Conservation (phyloP, 495 filamentous ascomycete genomes). For the Penicillium silybi region DNA sequence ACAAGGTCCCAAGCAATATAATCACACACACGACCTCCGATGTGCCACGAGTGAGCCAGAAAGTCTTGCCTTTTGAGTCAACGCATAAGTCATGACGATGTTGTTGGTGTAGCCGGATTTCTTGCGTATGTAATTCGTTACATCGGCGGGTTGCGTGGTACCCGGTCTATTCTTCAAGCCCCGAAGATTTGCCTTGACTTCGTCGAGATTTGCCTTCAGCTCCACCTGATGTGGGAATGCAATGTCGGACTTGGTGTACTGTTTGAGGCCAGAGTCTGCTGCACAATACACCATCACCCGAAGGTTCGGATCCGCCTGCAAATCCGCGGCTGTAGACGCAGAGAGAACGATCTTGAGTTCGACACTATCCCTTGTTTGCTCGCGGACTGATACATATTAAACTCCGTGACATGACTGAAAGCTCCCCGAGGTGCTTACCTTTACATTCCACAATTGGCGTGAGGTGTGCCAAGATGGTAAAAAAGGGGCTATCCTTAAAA, state of each 20-base stretch:
- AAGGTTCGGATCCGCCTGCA: slow-evolving; percentile 50
- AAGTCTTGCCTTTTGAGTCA: slow-evolving; percentile 71
- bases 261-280: slow-evolving; percentile 49
- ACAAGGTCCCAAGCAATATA: neutral
- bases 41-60: neutral
- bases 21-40: neutral
- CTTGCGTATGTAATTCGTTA: slow-evolving; percentile 71
- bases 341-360: slow-evolving; percentile 51
- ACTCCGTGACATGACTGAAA: neutral
- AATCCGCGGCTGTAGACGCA: slow-evolving; percentile 41
- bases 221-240: slow-evolving; percentile 89
- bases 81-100: slow-evolving; percentile 83
- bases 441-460: slow-evolving; percentile 62
- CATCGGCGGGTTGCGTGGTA: slow-evolving; percentile 86
- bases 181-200: slow-evolving; percentile 83
- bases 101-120: slow-evolving; percentile 67
- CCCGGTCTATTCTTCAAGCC: slow-evolving; percentile 94
- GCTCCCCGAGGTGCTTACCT: slow-evolving; percentile 44
- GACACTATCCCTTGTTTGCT: slow-evolving; percentile 50
- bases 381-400: slow-evolving; percentile 39
- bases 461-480: slow-evolving; percentile 56
- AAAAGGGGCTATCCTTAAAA: slow-evolving; percentile 81
- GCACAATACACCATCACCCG: slow-evolving; percentile 82
- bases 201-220: slow-evolving; percentile 81
- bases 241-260: slow-evolving; percentile 63